Evolutionary conservation across 192 early-diverging fungal species (phyloP).

Genomic region (Backusella parvicylindrica): DNA sequence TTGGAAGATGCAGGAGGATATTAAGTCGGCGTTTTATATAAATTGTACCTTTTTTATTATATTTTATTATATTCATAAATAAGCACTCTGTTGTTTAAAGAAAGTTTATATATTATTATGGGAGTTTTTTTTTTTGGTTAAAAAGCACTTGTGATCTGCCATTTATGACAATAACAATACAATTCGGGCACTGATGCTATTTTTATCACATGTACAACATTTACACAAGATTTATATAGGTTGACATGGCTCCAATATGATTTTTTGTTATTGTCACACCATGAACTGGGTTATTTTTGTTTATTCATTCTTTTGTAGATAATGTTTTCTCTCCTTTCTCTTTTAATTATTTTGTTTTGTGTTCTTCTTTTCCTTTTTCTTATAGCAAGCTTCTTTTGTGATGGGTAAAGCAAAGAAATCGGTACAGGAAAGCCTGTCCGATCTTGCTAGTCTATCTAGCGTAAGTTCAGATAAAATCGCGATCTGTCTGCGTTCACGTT

Average conservation of each 20-base stretch:
- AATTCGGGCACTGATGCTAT: not conserved
- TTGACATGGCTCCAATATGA: not conserved
- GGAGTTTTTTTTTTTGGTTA: not conserved
- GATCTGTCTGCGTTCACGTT: constrained; percentile 43
- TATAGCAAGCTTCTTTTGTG: not conserved
- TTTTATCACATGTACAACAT: not conserved
- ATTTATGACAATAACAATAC: not conserved
- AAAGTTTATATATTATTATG: not conserved
- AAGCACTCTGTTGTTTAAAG: not conserved
- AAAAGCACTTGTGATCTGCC: not conserved
- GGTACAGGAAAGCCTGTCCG: constrained; percentile 5
- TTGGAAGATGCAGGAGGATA: not conserved
- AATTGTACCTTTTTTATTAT: not conserved
- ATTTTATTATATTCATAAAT: not conserved
- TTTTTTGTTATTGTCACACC: constrained; percentile 3
- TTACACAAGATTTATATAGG: not conserved
- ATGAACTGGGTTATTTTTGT: constrained; percentile 11
- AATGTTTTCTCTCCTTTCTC: constrained; percentile 13
- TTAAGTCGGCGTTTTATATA: not conserved
- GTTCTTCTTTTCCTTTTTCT: constrained; percentile 5
- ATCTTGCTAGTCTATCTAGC: constrained; percentile 18
- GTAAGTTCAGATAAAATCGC: constrained; percentile 9
- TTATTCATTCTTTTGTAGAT: not conserved
- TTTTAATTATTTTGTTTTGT: constrained; percentile 5
- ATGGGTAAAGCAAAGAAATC: constrained; percentile 25